A percentile compares a stretch with the other conserved stretches of the same genome.
phyloP scores from a whole-genome alignment of 345 rosid genomes.

The Iberis pinnata region DNA sequence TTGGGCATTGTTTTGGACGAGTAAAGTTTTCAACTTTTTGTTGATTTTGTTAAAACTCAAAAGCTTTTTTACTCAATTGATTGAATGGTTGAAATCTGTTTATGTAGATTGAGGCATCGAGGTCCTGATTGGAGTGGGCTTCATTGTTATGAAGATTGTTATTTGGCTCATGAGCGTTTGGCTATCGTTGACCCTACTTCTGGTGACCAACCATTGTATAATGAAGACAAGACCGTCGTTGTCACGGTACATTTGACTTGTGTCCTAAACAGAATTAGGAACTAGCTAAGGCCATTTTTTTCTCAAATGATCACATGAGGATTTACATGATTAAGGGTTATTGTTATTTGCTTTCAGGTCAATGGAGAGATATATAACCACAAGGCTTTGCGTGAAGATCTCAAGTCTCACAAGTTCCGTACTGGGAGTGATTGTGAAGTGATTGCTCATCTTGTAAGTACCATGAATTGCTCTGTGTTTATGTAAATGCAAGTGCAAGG shows the following conservation, averaged over 20 bases:
- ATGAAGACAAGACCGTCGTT: conserved; percentile 57
- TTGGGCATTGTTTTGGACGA: conserved; percentile 12
- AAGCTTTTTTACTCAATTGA: background rate
- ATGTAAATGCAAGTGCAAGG: conserved; percentile 4
- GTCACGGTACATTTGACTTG: conserved; percentile 49
- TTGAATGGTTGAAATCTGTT: background rate
- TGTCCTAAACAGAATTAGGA: too few relatives aligned
- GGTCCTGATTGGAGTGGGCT: conserved; percentile 90
- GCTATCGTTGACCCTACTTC: conserved; percentile 80
- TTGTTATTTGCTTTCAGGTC: conserved; percentile 36
- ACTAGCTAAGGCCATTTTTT: background rate
- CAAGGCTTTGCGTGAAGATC: conserved; percentile 45
- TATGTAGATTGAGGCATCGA: conserved; percentile 58
- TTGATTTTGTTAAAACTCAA: background rate
- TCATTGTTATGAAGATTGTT: conserved; percentile 57
- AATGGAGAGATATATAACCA: conserved; percentile 92
- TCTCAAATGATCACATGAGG: background rate
- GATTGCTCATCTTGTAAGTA: conserved; percentile 79
- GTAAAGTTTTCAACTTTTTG: conserved; percentile 11
- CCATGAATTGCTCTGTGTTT: background rate
- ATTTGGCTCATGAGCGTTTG: conserved; percentile 73
- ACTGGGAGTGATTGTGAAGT: conserved; percentile 93
- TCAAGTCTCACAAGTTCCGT: conserved; percentile 55
- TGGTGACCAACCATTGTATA: conserved; percentile 81
- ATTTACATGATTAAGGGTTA: background rate